Conservation (phyloP, 345 rosid species). For the Syzygium aqueum region DNA sequence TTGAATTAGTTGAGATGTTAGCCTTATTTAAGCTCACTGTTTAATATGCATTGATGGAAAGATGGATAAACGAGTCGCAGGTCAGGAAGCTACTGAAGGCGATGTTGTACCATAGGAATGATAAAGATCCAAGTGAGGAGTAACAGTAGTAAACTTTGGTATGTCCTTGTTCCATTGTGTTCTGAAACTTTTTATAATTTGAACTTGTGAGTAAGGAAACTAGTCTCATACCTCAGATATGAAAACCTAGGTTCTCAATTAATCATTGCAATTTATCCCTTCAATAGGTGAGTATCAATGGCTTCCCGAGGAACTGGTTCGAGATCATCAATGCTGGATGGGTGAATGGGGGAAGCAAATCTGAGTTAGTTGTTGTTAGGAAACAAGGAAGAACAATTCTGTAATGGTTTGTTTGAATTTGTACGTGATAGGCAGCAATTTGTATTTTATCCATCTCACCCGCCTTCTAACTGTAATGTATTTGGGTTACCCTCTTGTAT, state of each 20-base stretch:
- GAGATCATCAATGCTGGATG: background rate
- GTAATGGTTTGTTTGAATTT: background rate
- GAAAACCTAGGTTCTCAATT: slow-evolving; percentile 2
- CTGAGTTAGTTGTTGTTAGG: slow-evolving; percentile 8
- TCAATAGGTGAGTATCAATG: slow-evolving; percentile 39
- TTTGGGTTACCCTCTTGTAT: background rate
- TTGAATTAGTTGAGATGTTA: background rate
- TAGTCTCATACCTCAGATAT: background rate
- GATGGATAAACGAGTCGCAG: slow-evolving; percentile 71
- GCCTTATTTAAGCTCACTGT: slow-evolving; percentile 2
- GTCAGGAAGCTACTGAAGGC: slow-evolving; percentile 71
- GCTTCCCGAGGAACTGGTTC: slow-evolving; percentile 40
- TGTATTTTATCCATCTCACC: background rate
- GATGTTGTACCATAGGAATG: slow-evolving; percentile 45
- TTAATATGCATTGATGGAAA: slow-evolving; percentile 24
- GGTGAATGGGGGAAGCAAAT: slow-evolving; percentile 12
- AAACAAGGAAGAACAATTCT: background rate
- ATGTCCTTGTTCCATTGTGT: slow-evolving; percentile 34
- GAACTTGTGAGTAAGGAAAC: slow-evolving; percentile 1
- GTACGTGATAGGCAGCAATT: background rate
- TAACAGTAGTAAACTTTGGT: slow-evolving; percentile 42
- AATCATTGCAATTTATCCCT: slow-evolving; percentile 36
- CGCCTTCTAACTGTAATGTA: background rate
- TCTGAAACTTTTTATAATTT: slow-evolving; percentile 10
- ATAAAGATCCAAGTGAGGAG: slow-evolving; percentile 32